phyloP scores from a whole-genome alignment of 345 rosid species.

The Acer yangbiense region DNA sequence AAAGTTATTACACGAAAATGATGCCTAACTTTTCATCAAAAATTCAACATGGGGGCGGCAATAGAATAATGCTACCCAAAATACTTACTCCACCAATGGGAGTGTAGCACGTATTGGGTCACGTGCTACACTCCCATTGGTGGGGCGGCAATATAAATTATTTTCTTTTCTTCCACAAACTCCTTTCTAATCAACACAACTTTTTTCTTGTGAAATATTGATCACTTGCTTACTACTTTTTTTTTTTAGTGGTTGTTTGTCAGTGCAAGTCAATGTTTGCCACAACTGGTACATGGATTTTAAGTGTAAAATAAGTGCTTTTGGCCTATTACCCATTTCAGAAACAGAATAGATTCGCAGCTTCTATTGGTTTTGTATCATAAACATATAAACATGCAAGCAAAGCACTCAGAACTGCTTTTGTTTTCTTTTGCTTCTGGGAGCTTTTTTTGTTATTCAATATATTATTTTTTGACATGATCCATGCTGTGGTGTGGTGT shows the following conservation, averaged over 20 bases:
- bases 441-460: not conserved
- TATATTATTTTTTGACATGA: not conserved
- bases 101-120: too few species aligned
- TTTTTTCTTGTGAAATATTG: not conserved
- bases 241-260: not conserved
- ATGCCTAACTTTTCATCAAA: not conserved
- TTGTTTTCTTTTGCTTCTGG: not conserved
- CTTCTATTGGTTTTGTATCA: not conserved
- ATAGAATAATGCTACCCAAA: too few species aligned
- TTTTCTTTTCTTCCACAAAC: not conserved
- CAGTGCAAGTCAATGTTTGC: constrained; percentile 13
- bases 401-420: not conserved
- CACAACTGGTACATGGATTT: not conserved
- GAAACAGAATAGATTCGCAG: not conserved
- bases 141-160: not conserved
- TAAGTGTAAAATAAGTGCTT: not conserved
- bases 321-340: not conserved
- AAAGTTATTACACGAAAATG: not conserved
- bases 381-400: not conserved
- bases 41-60: not conserved
- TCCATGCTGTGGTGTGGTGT: not conserved
- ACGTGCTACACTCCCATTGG: too few species aligned
- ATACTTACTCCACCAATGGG: too few species aligned
- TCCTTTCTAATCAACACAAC: not conserved
- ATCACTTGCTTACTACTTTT: too few species aligned